Percentiles rank a stretch among this genome's conserved stretches.
Conservation (phyloP, 2,329 filamentous ascomycete genomes). For the Stagonosporopsis rhizophila region DNA sequence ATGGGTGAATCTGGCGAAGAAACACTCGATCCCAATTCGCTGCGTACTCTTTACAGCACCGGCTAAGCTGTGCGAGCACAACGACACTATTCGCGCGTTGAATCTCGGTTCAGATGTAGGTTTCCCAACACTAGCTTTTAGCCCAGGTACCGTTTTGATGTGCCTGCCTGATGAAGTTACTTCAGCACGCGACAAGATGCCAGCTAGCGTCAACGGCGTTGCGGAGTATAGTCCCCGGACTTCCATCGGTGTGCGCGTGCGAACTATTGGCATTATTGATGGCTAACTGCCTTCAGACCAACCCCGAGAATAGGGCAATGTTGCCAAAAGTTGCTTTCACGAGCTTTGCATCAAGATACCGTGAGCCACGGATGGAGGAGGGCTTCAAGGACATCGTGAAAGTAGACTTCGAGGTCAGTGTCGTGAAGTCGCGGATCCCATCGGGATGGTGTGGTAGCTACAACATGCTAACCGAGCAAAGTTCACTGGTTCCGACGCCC, state of each 20-base stretch:
- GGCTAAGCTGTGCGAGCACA: conserved; percentile 77
- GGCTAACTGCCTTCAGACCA: conserved; percentile 62
- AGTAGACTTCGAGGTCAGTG: conserved; percentile 71
- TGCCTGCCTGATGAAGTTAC: conserved; percentile 16
- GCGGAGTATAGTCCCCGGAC: conserved; percentile 13
- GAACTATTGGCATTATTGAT: conserved; percentile 14
- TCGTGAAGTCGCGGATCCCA: conserved; percentile 27
- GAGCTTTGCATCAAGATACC: conserved; percentile 75
- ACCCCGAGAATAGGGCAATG: conserved; percentile 78
- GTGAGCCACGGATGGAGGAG: conserved; percentile 74
- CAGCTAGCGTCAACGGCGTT: conserved; percentile 10
- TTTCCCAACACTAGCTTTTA: conserved; percentile 28
- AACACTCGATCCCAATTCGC: conserved; percentile 75
- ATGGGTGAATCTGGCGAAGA: conserved; percentile 78
- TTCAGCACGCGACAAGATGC: conserved; percentile 6
- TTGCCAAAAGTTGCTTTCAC: conserved; percentile 84
- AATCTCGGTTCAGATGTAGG: conserved; percentile 49
- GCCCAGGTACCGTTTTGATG: conserved; percentile 12
- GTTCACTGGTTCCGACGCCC: conserved; percentile 73
- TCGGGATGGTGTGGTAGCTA: neutral
- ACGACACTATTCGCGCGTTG: conserved; percentile 81
- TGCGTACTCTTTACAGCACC: conserved; percentile 85
- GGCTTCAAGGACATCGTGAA: conserved; percentile 83
- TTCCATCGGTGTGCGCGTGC: conserved; percentile 10
- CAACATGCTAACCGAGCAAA: conserved; percentile 37